Base-by-base conservation (phyloP, 2,329 filamentous ascomycete species). In the Nannizzia gypsea region DNA sequence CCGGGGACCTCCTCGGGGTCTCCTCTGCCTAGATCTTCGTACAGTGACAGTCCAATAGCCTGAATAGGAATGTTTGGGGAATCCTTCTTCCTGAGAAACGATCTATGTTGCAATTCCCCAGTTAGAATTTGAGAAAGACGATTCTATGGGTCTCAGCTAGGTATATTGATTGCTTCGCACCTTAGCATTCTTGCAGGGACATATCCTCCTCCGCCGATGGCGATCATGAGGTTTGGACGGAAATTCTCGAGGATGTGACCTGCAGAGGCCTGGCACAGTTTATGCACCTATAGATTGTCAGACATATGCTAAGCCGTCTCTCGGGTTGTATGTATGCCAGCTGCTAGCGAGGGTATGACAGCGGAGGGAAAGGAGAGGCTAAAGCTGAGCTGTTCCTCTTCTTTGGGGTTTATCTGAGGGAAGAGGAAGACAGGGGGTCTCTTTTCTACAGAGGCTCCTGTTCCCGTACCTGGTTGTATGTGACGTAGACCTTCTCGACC, bases 21-120 rank as follows among this genome's bases (percentile, higher is more conserved):
- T 61, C 82, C 80, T 64, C 81, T 80, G 62, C 78, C 78, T 55
- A 97, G 86, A 64, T 85, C 81, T 78, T 99, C 93, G 80, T 99
- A 99, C 60, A 99, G 86, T 22, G 92, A 97, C 65, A 99, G 87
- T 56, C 93, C 93, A 74, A 99, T 99, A 65, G 93, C 93, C 81
- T 99, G 93, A 76, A 99, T 99, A 66, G 93, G 92, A 70, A 99
- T 99, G 79, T 99, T 99, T 76, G 90, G 85, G 63, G 80, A 83
- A 67, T 88, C 89, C 62, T 89, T 81, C 72, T 85, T 83, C 81
- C 95, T 96, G 74, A 99, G 88, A 81, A 99, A 99, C 20, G 93
- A 97, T 64, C 78, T 77, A 67, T 69, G 46, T 42, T 3, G n/a
- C 22, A 22, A 6, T 11, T 17, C 8, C 31, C 28, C 22, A 1